Evolutionary conservation across 2,329 filamentous ascomycete genomes (phyloP), one percentile per base, ranked within the genome.

Genomic region (Bipolaris victoriae): DNA sequence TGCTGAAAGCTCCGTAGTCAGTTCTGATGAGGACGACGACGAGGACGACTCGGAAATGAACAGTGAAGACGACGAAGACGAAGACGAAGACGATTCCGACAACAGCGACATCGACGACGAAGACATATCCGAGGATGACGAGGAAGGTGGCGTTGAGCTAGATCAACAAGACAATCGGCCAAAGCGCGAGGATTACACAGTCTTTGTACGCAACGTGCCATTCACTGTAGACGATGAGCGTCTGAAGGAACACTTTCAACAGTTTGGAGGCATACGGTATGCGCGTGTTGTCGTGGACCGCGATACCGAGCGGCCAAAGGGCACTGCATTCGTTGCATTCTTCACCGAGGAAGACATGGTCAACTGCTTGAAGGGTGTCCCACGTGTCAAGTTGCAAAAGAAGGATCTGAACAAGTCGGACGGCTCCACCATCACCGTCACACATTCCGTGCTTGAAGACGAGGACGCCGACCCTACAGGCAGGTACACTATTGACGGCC

Each of bases 251-350:
- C 94, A 97, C 74, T 99, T 99, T 71, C 81, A 82, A n/a, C 83
- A 89, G 68, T 98, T 99, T 69, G 96, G 95, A 24, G 84, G 84
- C n/a, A 82, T 97, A 37, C 86, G 93, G 36, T 99, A 98, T 74
- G 95, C 94, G 5, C 86, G 96, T 63, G 88, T 97, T 9, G 96
- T 99, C 36, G 85, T 96, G 73, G 94, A 99, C 73, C 88, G 84
- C 45, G 86, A 87, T 22, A 97, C 92, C 0, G 92, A 93, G 66
- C 88, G 91, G 49, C 91, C 95, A 1, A 91, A 90, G 46, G 95
- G 95, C 24, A 98, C 94, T 31, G 95, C 90, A 3, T 99, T 99
- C 70, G 94, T 98, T 29, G 96, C 92, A 79, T 99, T 99, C 79
- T 89, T 88, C 78, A 88, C 89, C 48, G 79, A 82, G 36, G 86